Evolutionary conservation across 345 rosid genomes (phyloP), one percentile per base, ranked within the genome.

Genomic region (Dipteronia dyeriana): DNA sequence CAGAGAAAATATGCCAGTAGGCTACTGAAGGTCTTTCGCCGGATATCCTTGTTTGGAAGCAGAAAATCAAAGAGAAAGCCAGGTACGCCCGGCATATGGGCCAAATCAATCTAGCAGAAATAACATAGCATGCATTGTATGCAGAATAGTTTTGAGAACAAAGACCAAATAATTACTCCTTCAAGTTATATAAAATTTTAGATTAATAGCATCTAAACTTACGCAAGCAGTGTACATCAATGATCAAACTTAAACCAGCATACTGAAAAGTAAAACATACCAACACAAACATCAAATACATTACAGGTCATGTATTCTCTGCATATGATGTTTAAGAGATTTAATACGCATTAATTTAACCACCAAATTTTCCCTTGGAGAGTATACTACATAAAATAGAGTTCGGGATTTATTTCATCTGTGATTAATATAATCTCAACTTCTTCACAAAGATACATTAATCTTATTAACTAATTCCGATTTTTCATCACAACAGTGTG

Each of bases 1-100:
- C 91, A 88, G 20, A 88, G 96, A 76, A 86, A 80, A 74, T 88
- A 83, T 63, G 89, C 84, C 5, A 76, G 74, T 56, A 86, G 88
- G 83, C 61, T 90, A 41, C 70, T 87, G 74, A 81, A 70, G 65
- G 68, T 83, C 19, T 78, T 88, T 47, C 78, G 88, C 26, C 71
- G 82, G 70, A 74, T 87, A 34, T 76, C 83, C 61, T 75, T 84
- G 81, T 82, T 87, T 45, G 89, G 88, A 63, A 84, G 76, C 77
- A 86, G 80, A 84, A 90, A 85, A 81, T 62, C 87, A 6, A 87
- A 84, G 81, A 89, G 81, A 84, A 84, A 84, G 68, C 3, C 75
- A 47, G 75, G 80, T 63, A 59, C 47, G 29, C 29, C 73, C 26
- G 26, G 74, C 74, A 19, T 68, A 17, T 73, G 41, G 70, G 25